Evolutionary conservation across 495 filamentous ascomycete species (phyloP).

Genomic region (Thermothielavioides terrestris): DNA sequence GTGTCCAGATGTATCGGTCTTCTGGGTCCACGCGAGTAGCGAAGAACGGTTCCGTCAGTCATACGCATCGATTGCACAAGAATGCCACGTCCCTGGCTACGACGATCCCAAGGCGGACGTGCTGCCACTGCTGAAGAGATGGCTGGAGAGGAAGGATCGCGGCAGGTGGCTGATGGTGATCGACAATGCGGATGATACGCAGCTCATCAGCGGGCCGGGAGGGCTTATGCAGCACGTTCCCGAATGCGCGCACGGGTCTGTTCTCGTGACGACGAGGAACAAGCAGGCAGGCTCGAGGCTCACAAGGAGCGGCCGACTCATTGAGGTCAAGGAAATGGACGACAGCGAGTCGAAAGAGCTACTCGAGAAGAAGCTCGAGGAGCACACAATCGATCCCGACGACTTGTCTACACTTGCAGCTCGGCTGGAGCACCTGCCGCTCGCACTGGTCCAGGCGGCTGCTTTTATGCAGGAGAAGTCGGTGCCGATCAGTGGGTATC

Average conservation of each 20-base stretch:
- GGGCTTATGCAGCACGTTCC: slow-evolving; percentile 28
- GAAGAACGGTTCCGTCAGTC: slow-evolving; percentile 33
- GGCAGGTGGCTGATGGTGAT: slow-evolving; percentile 43
- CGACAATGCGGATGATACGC: slow-evolving; percentile 44
- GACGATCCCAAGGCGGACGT: slow-evolving; percentile 28
- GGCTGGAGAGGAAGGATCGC: slow-evolving; percentile 28
- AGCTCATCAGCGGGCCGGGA: slow-evolving; percentile 24
- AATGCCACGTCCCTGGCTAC: slow-evolving; percentile 22
- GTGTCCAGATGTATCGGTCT: slow-evolving; percentile 31
- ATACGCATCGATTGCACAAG: slow-evolving; percentile 35
- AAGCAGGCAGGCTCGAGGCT: slow-evolving; percentile 21
- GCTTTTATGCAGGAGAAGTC: slow-evolving; percentile 39
- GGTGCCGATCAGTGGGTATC: slow-evolving; percentile 24
- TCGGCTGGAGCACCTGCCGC: slow-evolving; percentile 33
- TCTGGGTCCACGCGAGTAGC: slow-evolving; percentile 40
- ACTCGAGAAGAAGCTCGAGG: slow-evolving; percentile 6
- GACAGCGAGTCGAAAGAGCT: slow-evolving; percentile 18
- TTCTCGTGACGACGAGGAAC: slow-evolving; percentile 37
- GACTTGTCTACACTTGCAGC: slow-evolving; percentile 24
- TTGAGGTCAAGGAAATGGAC: slow-evolving; percentile 28
- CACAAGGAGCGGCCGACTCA: slow-evolving; percentile 5
- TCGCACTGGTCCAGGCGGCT: slow-evolving; percentile 43
- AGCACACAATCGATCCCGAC: background rate
- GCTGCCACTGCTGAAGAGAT: slow-evolving; percentile 28
- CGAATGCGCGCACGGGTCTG: slow-evolving; percentile 25